Base-by-base conservation (phyloP, 1,139 yeast species). In the Sugiyamaella grinbergsii region DNA sequence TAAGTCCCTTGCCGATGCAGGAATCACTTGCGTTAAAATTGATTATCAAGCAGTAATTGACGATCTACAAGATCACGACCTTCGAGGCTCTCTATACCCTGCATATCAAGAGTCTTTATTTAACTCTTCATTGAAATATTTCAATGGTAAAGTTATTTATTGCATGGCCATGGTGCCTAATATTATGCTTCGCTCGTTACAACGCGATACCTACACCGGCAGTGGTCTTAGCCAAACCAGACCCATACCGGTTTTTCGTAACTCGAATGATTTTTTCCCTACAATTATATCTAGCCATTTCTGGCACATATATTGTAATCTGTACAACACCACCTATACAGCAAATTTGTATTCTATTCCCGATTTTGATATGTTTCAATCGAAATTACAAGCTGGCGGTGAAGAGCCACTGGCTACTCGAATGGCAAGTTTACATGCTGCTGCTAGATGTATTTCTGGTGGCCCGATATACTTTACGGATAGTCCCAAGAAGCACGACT, bases 281-380 rank as follows among this genome's bases (percentile, higher is more conserved):
- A 52, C 57, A 13, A 54, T 56, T 22, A 51, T 55, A 8, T 47
- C 55, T 2, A 60, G 66, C 39, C 70, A 66, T 43, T 56, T 56
- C 37, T 65, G 68, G 69, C 70, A 66, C 53, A 56, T 65, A 23
- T 66, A 61, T 45, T 55, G 62, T 51, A 66, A 66, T 50, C 54
- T 67, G 34, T 58, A 54, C 56, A 62, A 62, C 28, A 50, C 62
- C 13, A 39, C 57, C 3, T 60, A 57, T 47, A 65, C 69, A 7
- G 51, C 58, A 22, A 54, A 61, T n/a, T 52, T 62, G 42, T 51
- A 58, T 23, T 57, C 60, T 2, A 45, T 60, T 6, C 65, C 66
- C 2, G 70, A 66, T 51, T 66, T 60, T 58, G 70, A 66, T 52
- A 66, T 66, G 70, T 66, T 66, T 49, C 67, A 63, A 49, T 58